Base-by-base conservation (phyloP, 202 grass and related monocot genomes). In the Zoysia matrella region DNA sequence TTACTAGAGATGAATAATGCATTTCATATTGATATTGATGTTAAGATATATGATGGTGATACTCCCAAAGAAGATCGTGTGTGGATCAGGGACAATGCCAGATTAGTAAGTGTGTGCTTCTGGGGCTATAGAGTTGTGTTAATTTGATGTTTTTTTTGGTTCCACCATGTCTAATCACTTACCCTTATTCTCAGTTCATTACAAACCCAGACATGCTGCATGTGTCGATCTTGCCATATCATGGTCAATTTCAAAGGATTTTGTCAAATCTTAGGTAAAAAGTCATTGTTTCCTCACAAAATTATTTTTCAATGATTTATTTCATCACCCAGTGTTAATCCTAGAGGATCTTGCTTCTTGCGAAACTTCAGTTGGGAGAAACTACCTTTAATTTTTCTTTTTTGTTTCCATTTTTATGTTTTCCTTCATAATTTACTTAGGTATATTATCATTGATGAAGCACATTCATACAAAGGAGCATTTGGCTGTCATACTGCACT, bases 191-290 rank as follows among this genome's bases (percentile, higher is more conserved):
- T 88, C 88, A 98, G 95, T 81, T 98, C 74, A 98, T 98, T 85
- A 98, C 95, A 47, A 98, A 98, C 73, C 95, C 95, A 77, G 95
- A 98, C 90, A 98, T 98, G 95, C 78, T 98, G 65, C 95, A 98
- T 8, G 4, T 91, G 76, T 93, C 92, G 67, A 80, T 98, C 77
- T 85, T 98, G 55, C 95, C 95, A 46, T 82, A 78, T 76, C 92
- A 95, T 88, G 52, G 58, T 52, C 88, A 90, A 84, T 98, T 98
- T 60, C 71, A 91, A 49, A 89, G 82, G 44, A 89, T 89, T 77
- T 60, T 89, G 22, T 89, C 95, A 88, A 98, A 95, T 81, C 88
- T 98, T 75, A 93, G 95, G 95, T 98, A 36, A 81, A 44, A 57
- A 78, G 15, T 51, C 69, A 78, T 75, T 56, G 30, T 16, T 76